A percentile compares a stretch with the other conserved stretches of the same genome.
Evolutionary conservation across 129 eudicot species (phyloP).

Genomic region (Scalesia atractyloides): DNA sequence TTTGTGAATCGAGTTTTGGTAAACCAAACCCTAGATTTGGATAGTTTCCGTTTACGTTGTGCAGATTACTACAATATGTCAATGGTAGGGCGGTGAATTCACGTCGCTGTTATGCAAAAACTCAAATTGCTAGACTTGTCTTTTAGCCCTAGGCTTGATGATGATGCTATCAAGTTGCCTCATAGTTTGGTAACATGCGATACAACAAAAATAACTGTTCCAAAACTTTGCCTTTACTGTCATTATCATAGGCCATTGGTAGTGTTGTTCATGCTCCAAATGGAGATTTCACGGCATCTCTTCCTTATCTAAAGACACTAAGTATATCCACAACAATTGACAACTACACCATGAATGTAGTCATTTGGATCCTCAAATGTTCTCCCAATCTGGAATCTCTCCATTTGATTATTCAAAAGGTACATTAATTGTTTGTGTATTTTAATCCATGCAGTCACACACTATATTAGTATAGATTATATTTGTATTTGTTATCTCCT

Average conservation of each 20-base stretch:
- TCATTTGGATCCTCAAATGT: slow-evolving; percentile 8
- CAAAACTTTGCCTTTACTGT: background rate
- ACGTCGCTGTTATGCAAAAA: slow-evolving; percentile 9
- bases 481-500: too few relatives aligned
- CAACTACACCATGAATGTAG: background rate
- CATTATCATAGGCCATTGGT: background rate
- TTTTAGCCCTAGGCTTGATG: slow-evolving; percentile 14
- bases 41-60: slow-evolving; percentile 20
- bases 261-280: background rate
- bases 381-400: slow-evolving; percentile 16
- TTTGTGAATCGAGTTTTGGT: slow-evolving; percentile 14
- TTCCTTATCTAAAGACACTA: slow-evolving; percentile 21
- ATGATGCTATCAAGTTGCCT: background rate
- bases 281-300: background rate
- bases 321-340: slow-evolving; percentile 5
- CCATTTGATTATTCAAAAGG: slow-evolving; percentile 14
- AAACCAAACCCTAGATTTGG: slow-evolving; percentile 7
- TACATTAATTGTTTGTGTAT: background rate
- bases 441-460: too few relatives aligned
- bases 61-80: background rate
- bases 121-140: slow-evolving; percentile 13
- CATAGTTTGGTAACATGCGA: background rate
- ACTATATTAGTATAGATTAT: too few relatives aligned
- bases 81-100: slow-evolving; percentile 22
- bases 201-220: slow-evolving; percentile 14